Percentiles rank a stretch among this genome's conserved stretches.
These are phyloP conservation scores for Yarrowia yakushimensis DNA, from an alignment of 805 yeast species.

Conservation along the genomic window DNA sequence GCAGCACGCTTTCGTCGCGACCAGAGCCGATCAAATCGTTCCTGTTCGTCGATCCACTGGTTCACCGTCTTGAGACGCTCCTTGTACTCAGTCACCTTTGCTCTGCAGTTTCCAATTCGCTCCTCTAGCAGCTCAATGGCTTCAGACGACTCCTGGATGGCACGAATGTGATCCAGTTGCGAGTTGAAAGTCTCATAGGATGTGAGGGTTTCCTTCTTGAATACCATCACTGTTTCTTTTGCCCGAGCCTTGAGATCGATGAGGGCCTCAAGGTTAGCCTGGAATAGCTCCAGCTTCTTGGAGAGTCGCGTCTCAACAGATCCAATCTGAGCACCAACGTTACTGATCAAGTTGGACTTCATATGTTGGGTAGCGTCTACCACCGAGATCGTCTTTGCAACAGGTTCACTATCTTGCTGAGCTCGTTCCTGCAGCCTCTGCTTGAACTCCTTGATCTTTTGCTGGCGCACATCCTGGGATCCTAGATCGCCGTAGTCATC, in stretches of 20 bases:
- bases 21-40: constrained; percentile 29
- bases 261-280: constrained; percentile 32
- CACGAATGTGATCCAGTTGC: constrained; percentile 31
- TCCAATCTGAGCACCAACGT: constrained; percentile 22
- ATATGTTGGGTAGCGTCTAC: constrained; percentile 20
- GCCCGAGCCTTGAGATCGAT: constrained; percentile 31
- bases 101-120: constrained; percentile 31
- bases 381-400: neutral
- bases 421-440: neutral
- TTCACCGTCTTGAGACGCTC: constrained; percentile 32
- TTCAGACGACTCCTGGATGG: constrained; percentile 31
- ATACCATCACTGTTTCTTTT: constrained; percentile 28
- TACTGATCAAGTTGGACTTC: constrained; percentile 12
- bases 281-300: constrained; percentile 29
- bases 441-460: neutral
- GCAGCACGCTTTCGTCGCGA: constrained; percentile 28
- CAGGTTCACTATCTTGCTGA: neutral
- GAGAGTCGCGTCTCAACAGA: constrained; percentile 23
- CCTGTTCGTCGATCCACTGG: constrained; percentile 30
- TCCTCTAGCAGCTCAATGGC: constrained; percentile 31
- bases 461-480: neutral
- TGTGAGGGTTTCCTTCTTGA: constrained; percentile 29
- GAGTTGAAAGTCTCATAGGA: constrained; percentile 30
- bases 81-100: constrained; percentile 31
- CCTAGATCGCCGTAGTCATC: constrained; percentile 6